Conservation (phyloP, 2,329 filamentous ascomycete species). For the Ilyonectria destructans region DNA sequence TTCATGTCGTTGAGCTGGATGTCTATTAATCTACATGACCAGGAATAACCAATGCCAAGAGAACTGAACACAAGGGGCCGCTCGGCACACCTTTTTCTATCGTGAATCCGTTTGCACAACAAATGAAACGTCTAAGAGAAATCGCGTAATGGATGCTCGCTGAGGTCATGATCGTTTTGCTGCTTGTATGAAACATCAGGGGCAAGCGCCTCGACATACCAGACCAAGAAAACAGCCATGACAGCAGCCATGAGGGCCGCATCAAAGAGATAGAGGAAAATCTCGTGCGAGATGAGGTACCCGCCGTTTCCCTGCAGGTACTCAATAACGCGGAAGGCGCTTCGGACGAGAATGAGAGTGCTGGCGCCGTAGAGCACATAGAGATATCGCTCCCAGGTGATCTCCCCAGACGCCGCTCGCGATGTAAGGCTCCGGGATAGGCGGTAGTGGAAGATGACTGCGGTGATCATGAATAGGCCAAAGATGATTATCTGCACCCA, state of each 20-base stretch:
- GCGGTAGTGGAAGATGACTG: slow-evolving; percentile 8
- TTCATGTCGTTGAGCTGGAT: no score
- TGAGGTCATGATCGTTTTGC: neutral
- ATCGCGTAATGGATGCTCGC: no score
- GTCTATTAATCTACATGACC: no score
- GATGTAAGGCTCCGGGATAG: neutral
- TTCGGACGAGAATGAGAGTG: slow-evolving; percentile 61
- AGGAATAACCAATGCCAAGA: no score
- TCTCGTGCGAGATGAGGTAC: slow-evolving; percentile 59
- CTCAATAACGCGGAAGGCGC: slow-evolving; percentile 64
- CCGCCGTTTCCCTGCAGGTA: slow-evolving; percentile 62
- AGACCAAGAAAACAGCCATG: slow-evolving; percentile 56
- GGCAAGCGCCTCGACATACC: slow-evolving; percentile 39
- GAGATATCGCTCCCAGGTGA: slow-evolving; percentile 53
- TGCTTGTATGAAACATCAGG: neutral
- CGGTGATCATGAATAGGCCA: slow-evolving; percentile 35
- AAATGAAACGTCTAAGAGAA: no score
- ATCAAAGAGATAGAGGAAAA: slow-evolving; percentile 63
- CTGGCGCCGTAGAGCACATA: slow-evolving; percentile 53
- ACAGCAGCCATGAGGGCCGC: slow-evolving; percentile 59
- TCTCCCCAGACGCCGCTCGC: neutral
- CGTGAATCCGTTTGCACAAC: no score
- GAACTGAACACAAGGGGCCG: neutral
- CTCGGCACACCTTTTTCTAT: neutral
- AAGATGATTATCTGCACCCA: slow-evolving; percentile 73